These are phyloP conservation scores for Brassica napus DNA, from an alignment of 345 rosid species.

Conservation along the genomic window Da-Ae NC_063436.1:26250501-26251000, in stretches of 20 bases:
- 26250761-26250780: not conserved
- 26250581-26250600: not conserved
- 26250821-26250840: not conserved
- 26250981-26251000: not conserved
- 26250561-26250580: not conserved
- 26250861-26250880: not conserved
- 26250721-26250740: not conserved
- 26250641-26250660: not conserved
- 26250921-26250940: not conserved
- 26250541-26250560: not conserved
- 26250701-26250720: not conserved
- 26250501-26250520: constrained; percentile 26
- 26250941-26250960: too few species aligned
- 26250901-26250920: not conserved
- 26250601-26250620: not conserved
- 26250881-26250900: not conserved
- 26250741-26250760: not conserved
- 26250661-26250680: not conserved
- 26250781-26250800: not conserved
- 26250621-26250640: not conserved
- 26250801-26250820: not conserved
- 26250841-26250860: not conserved
- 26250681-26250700: not conserved
- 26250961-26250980: not conserved
- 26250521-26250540: not conserved